Conservation (phyloP, 2,329 filamentous ascomycete genomes). For the Ascochyta viciae-villosae region DNA sequence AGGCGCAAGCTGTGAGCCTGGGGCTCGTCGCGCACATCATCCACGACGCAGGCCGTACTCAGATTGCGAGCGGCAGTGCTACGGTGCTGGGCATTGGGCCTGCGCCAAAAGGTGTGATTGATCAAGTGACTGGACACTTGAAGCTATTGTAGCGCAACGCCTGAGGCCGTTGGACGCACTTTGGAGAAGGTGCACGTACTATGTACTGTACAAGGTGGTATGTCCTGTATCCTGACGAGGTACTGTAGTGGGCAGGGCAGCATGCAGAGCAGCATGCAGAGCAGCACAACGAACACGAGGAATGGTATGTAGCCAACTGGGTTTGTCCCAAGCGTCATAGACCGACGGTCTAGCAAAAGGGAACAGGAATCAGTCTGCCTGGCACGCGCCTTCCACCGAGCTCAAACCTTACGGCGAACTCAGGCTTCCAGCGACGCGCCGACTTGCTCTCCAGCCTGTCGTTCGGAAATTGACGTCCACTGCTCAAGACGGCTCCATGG, state of each 20-base stretch:
- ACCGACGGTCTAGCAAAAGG: constrained; percentile 90
- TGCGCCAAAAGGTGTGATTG: constrained; percentile 84
- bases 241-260: too few species aligned
- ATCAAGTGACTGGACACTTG: constrained; percentile 82
- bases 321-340: constrained; percentile 89
- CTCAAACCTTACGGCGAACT: constrained; percentile 48
- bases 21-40: constrained; percentile 90
- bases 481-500: constrained; percentile 73
- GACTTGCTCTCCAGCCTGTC: constrained; percentile 91
- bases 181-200: too few species aligned
- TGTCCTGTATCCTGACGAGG: too few species aligned
- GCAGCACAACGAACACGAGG: not conserved
- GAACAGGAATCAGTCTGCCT: constrained; percentile 57
- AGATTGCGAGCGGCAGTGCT: constrained; percentile 91
- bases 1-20: constrained; percentile 80
- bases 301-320: constrained; percentile 72
- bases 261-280: not conserved
- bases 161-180: too few species aligned
- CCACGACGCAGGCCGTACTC: constrained; percentile 93
- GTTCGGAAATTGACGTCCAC: constrained; percentile 88
- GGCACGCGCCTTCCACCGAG: constrained; percentile 45
- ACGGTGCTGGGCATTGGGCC: constrained; percentile 81
- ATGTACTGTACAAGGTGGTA: too few species aligned
- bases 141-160: constrained; percentile 70
- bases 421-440: constrained; percentile 62